phyloP scores from a whole-genome alignment of 2,329 filamentous ascomycete species.

The Calonectria crousiana region DNA sequence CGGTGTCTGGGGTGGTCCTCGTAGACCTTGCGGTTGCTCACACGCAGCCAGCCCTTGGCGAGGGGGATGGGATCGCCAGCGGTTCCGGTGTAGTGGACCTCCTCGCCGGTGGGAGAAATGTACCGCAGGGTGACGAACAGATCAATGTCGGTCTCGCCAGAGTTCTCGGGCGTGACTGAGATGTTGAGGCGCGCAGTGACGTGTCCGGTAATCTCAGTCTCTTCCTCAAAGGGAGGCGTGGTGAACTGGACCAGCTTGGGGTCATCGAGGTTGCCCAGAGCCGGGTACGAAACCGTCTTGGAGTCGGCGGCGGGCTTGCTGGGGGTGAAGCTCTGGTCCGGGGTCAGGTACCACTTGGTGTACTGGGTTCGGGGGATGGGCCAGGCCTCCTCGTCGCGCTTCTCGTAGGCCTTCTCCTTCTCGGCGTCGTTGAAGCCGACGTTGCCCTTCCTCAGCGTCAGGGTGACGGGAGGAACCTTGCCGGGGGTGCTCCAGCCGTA shows the following conservation, averaged over 20 bases:
- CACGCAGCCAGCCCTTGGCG: conserved; percentile 74
- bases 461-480: conserved; percentile 69
- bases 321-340: conserved; percentile 53
- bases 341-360: conserved; percentile 70
- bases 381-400: conserved; percentile 73
- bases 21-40: conserved; percentile 67
- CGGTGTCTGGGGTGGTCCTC: conserved; percentile 63
- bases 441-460: conserved; percentile 74
- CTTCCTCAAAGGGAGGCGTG: conserved; percentile 67
- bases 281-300: conserved; percentile 67
- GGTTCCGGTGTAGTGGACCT: conserved; percentile 75
- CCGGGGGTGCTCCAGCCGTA: conserved; percentile 65
- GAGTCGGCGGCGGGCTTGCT: conserved; percentile 28
- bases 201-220: conserved; percentile 79
- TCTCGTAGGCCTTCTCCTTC: conserved; percentile 66
- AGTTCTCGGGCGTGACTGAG: conserved; percentile 67
- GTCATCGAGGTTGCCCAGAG: conserved; percentile 68
- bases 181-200: conserved; percentile 74
- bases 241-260: conserved; percentile 69
- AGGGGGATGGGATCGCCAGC: conserved; percentile 73
- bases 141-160: conserved; percentile 65
- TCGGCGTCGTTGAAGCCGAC: conserved; percentile 75
- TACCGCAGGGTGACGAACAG: conserved; percentile 74
- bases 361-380: conserved; percentile 75
- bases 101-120: conserved; percentile 64